phyloP scores from a whole-genome alignment of 352 stramenopile genomes.

The Phytophthora pseudosyringae region DNA sequence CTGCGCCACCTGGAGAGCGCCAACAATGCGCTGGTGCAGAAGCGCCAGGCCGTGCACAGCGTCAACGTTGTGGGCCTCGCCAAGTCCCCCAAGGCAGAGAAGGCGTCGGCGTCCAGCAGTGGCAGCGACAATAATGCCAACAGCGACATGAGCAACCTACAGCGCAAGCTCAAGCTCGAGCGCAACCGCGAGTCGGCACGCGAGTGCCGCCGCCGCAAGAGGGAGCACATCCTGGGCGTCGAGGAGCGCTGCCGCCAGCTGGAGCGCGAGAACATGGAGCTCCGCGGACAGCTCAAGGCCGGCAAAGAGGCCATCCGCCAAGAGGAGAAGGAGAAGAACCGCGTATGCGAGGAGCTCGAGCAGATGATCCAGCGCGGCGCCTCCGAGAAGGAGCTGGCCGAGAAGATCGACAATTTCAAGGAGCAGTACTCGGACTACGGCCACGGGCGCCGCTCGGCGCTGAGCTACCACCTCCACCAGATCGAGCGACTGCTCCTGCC shows the following conservation, averaged over 20 bases:
- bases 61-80: neutral
- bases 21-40: constrained; percentile 72
- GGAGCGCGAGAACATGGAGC: constrained; percentile 93
- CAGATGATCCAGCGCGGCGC: constrained; percentile 83
- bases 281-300: constrained; percentile 89
- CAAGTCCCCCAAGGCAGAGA: constrained; percentile 64
- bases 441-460: constrained; percentile 84
- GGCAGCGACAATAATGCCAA: constrained; percentile 50
- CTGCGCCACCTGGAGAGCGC: constrained; percentile 77
- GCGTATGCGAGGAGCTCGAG: constrained; percentile 83
- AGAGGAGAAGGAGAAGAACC: constrained; percentile 88
- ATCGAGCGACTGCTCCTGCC: constrained; percentile 94
- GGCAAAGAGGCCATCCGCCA: constrained; percentile 88
- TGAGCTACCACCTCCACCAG: constrained; percentile 93
- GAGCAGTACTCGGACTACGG: constrained; percentile 94
- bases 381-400: constrained; percentile 89
- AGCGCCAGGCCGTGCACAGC: constrained; percentile 47
- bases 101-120: constrained; percentile 51
- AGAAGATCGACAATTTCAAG: constrained; percentile 96
- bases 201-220: constrained; percentile 91
- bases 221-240: constrained; percentile 81
- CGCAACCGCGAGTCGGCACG: constrained; percentile 92
- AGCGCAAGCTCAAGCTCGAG: constrained; percentile 89
- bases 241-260: constrained; percentile 83
- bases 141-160: constrained; percentile 44